These are phyloP conservation scores for Raddia guianensis DNA, from an alignment of 176 grass and related monocot species.

Conservation along the genomic window DNA sequence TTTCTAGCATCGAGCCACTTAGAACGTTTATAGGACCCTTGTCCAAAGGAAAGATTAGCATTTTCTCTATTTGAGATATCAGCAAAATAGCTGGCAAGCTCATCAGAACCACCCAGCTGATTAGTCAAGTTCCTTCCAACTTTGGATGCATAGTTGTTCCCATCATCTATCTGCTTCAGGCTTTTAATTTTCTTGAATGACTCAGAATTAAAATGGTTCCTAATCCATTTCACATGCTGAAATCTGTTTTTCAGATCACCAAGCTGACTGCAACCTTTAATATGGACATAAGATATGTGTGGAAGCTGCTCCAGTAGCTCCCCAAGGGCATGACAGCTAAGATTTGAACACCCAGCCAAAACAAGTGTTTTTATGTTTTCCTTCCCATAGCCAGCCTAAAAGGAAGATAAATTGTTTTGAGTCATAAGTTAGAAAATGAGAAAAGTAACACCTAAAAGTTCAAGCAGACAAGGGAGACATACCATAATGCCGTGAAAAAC, in stretches of 20 bases:
- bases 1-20: slow-evolving; percentile 96
- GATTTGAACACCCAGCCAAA: slow-evolving; percentile 76
- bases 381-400: slow-evolving; percentile 84
- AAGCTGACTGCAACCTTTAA: slow-evolving; percentile 86
- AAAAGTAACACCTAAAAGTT: slow-evolving; percentile 37
- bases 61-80: slow-evolving; percentile 60
- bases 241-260: slow-evolving; percentile 79
- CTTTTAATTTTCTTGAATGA: slow-evolving; percentile 73
- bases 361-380: slow-evolving; percentile 74
- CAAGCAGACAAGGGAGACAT: slow-evolving; percentile 40
- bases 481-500: slow-evolving; percentile 76
- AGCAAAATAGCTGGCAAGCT: slow-evolving; percentile 66
- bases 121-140: slow-evolving; percentile 48
- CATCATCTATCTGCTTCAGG: slow-evolving; percentile 72
- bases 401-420: slow-evolving; percentile 45
- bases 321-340: slow-evolving; percentile 66
- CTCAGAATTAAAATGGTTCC: slow-evolving; percentile 52
- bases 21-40: slow-evolving; percentile 93
- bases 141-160: slow-evolving; percentile 57
- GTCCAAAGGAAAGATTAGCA: slow-evolving; percentile 72
- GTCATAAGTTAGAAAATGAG: slow-evolving; percentile 37
- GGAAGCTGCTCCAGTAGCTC: slow-evolving; percentile 68
- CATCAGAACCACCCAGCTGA: slow-evolving; percentile 72
- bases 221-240: slow-evolving; percentile 81
- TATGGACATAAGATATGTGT: slow-evolving; percentile 68